Evolutionary conservation across 148 eudicot species (phyloP).

Genomic region (Camellia japonica): DNA sequence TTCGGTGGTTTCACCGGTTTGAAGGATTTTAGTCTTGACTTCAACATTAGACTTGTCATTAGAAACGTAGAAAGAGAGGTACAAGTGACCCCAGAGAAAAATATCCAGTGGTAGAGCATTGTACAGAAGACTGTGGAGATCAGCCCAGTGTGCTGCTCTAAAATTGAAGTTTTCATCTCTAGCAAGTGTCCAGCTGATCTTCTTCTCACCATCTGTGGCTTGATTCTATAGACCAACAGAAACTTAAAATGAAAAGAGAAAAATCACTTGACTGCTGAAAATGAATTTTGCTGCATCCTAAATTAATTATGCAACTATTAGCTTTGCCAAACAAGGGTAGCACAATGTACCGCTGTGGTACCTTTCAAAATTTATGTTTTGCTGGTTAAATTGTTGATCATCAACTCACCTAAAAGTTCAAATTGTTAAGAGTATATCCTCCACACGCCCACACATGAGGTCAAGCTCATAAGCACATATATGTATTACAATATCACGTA

Average conservation of each 20-base stretch:
- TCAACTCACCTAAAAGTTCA: too few species aligned
- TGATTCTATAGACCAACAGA: constrained; percentile 40
- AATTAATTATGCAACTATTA: neutral
- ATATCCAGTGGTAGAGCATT: constrained; percentile 41
- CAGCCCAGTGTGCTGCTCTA: constrained; percentile 80
- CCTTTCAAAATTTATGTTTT: too few species aligned
- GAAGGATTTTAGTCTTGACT: constrained; percentile 40
- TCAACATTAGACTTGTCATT: constrained; percentile 46
- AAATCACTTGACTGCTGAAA: neutral
- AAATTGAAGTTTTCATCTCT: constrained; percentile 74
- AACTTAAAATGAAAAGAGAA: neutral
- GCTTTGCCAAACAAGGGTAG: neutral
- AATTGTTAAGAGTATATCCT: too few species aligned
- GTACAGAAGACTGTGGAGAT: constrained; percentile 65
- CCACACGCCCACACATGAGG: too few species aligned
- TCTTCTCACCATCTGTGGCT: constrained; percentile 47
- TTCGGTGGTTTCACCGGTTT: constrained; percentile 43
- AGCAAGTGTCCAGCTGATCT: constrained; percentile 37
- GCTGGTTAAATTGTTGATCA: neutral
- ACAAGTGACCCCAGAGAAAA: constrained; percentile 66
- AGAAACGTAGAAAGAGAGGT: constrained; percentile 46
- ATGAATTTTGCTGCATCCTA: too few species aligned
- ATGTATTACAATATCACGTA: too few species aligned
- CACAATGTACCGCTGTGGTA: too few species aligned
- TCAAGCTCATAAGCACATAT: too few species aligned